phyloP scores from a whole-genome alignment of 2,329 filamentous ascomycete genomes.

The Seiridium unicorne region DNA sequence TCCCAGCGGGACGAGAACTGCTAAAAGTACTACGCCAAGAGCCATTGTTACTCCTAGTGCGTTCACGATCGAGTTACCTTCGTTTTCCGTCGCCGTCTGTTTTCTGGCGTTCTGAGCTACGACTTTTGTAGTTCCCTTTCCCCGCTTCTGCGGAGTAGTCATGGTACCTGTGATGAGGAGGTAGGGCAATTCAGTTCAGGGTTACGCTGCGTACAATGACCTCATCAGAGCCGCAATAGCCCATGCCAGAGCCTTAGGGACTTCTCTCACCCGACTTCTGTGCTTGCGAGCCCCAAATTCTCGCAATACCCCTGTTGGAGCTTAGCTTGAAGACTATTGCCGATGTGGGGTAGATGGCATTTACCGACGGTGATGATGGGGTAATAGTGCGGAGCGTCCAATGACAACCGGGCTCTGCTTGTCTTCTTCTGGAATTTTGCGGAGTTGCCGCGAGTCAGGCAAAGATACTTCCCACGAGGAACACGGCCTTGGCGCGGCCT shows the following conservation, averaged over 20 bases:
- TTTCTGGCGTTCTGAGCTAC: not conserved
- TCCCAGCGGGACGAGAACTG: conserved; percentile 4
- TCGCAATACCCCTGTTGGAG: not conserved
- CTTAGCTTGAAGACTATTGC: not conserved
- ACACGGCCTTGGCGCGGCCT: not conserved
- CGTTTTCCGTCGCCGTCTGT: not conserved
- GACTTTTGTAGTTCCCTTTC: conserved; percentile 2
- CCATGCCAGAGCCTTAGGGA: not conserved
- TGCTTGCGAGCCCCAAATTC: too few species aligned
- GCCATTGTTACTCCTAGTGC: conserved; percentile 9
- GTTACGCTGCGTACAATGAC: not conserved
- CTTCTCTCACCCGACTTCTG: too few species aligned
- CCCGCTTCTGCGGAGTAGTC: conserved; percentile 2
- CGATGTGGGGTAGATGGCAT: not conserved
- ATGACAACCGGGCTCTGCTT: not conserved
- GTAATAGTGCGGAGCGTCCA: not conserved
- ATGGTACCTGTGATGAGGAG: not conserved
- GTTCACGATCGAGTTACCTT: not conserved
- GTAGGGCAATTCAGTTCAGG: not conserved
- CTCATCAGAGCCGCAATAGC: not conserved
- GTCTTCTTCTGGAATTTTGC: not conserved
- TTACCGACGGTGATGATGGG: not conserved
- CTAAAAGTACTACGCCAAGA: conserved; percentile 8
- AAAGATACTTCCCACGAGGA: not conserved
- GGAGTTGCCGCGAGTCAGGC: conserved; percentile 1